Percentiles rank a stretch among this genome's conserved stretches.
These are phyloP conservation scores for Cryptococcus maquisensis DNA, from an alignment of 1,284 basidiomycete genomes.

Conservation along the genomic window DNA sequence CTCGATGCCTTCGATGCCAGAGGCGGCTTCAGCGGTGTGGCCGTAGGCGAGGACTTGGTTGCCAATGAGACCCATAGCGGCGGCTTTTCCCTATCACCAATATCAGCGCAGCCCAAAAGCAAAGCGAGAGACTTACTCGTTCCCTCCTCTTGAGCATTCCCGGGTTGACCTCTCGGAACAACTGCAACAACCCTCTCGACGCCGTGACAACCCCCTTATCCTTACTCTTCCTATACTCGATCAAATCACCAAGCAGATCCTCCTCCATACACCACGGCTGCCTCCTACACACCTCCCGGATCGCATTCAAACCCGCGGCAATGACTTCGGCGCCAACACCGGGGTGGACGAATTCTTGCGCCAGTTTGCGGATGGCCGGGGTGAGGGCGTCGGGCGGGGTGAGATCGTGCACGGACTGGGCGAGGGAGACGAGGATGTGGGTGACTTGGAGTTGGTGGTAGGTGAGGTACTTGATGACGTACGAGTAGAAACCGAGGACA, in stretches of 20 bases:
- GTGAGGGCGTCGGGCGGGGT: constrained; percentile 90
- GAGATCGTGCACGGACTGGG: constrained; percentile 91
- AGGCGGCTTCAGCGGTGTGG: constrained; percentile 61
- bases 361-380: constrained; percentile 86
- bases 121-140: constrained; percentile 49
- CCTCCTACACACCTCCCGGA: constrained; percentile 84
- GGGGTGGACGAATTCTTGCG: constrained; percentile 94
- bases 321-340: constrained; percentile 94
- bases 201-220: constrained; percentile 92
- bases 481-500: constrained; percentile 94
- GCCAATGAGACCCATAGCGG: constrained; percentile 65
- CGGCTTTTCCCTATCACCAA: constrained; percentile 68
- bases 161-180: constrained; percentile 97
- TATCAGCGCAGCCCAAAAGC: constrained; percentile 3
- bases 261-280: constrained; percentile 95
- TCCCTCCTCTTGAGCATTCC: constrained; percentile 85
- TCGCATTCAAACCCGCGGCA: constrained; percentile 90
- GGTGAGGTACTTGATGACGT: constrained; percentile 85
- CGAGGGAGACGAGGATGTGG: constrained; percentile 88
- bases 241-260: constrained; percentile 83
- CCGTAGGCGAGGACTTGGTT: constrained; percentile 74
- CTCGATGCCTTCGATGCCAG: constrained; percentile 85
- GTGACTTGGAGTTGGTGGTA: constrained; percentile 93
- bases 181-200: constrained; percentile 76
- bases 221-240: constrained; percentile 90